Percentiles rank a stretch among this genome's conserved stretches.
Conservation (phyloP, 192 early-diverging fungal species). For the Coemansia sp. region DNA sequence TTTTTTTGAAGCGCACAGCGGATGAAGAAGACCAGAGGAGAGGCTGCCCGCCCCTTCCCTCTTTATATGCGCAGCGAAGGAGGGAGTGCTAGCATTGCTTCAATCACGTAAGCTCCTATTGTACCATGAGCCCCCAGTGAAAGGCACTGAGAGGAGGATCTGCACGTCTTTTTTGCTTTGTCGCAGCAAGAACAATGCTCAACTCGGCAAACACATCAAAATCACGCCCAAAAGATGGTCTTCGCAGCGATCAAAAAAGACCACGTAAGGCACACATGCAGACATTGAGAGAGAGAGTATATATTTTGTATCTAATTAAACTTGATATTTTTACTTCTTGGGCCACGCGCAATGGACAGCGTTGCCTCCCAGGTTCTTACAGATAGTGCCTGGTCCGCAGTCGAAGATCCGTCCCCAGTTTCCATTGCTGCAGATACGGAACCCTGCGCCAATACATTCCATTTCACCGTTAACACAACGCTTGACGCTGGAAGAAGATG, state of each 20-base stretch:
- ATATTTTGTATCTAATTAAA: background rate
- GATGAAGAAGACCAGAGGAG: constrained; percentile 1
- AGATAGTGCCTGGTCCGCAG: constrained; percentile 10
- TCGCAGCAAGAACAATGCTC: background rate
- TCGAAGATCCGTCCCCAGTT: background rate
- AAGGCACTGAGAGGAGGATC: background rate
- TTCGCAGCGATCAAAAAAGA: background rate
- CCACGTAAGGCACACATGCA: background rate
- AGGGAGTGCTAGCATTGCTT: background rate
- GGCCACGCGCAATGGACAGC: constrained; percentile 19
- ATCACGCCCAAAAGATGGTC: background rate
- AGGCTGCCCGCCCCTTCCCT: background rate
- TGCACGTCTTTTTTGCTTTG: background rate
- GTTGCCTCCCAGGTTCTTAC: constrained; percentile 10
- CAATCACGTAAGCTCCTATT: constrained; percentile 13
- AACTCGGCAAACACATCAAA: no score
- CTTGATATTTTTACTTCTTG: background rate
- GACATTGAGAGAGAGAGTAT: no score
- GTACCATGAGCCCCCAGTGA: background rate
- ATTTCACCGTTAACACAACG: background rate
- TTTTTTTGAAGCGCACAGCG: constrained; percentile 9
- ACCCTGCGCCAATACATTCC: constrained; percentile 1
- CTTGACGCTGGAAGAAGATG: background rate
- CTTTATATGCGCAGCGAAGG: constrained; percentile 7
- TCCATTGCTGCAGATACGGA: constrained; percentile 1